phyloP scores from a whole-genome alignment of 306 rosid species.

The Dryas alaskensis region DNA sequence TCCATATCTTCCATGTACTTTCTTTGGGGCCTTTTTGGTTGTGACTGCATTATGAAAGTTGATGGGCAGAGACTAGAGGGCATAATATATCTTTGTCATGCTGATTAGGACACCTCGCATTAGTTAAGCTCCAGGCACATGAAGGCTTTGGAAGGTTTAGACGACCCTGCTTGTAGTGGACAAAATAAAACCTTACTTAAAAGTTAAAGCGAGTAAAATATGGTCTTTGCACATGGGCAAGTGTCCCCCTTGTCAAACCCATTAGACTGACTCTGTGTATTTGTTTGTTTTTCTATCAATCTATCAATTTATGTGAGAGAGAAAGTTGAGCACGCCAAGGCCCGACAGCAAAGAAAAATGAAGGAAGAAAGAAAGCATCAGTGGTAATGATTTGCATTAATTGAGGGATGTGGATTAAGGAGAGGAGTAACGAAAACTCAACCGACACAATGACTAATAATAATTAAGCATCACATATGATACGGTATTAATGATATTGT shows the following conservation, averaged over 20 bases:
- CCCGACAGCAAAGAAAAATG: constrained; percentile 6
- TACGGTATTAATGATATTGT: too few relatives aligned
- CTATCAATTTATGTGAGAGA: neutral
- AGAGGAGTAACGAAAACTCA: constrained; percentile 36
- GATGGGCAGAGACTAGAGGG: neutral
- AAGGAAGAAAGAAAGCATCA: constrained; percentile 11
- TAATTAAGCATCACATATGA: neutral
- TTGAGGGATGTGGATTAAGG: constrained; percentile 19
- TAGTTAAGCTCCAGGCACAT: constrained; percentile 11
- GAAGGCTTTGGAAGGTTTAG: constrained; percentile 15
- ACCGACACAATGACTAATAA: constrained; percentile 31
- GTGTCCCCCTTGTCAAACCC: constrained; percentile 17
- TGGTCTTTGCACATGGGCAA: constrained; percentile 35
- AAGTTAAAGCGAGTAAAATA: neutral
- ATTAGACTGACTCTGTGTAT: neutral
- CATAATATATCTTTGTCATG: constrained; percentile 1
- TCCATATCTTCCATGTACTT: neutral
- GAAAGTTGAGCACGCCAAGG: constrained; percentile 8
- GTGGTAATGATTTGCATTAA: constrained; percentile 47
- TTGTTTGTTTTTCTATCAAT: too few relatives aligned
- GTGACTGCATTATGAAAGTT: constrained; percentile 20
- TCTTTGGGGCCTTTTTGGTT: neutral
- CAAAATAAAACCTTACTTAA: neutral
- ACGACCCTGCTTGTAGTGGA: constrained; percentile 9
- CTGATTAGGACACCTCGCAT: constrained; percentile 4